These are phyloP conservation scores for Suillus hirtellus DNA, from an alignment of 768 basidiomycete genomes.

Conservation along the genomic window DNA sequence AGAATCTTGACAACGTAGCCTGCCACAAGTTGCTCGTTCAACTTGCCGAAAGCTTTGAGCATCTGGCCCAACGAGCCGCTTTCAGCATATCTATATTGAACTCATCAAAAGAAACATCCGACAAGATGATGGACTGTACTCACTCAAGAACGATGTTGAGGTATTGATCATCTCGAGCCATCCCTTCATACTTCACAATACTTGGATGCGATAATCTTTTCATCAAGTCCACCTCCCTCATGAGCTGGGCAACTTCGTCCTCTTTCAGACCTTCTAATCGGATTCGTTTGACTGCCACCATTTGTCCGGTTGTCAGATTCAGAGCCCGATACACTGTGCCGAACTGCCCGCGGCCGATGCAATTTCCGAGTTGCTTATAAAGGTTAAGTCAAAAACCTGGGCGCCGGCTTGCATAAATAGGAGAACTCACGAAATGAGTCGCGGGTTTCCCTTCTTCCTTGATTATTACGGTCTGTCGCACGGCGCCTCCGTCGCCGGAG, in stretches of 20 bases:
- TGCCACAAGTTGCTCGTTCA: constrained; percentile 90
- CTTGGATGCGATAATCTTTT: constrained; percentile 91
- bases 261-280: constrained; percentile 87
- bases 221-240: constrained; percentile 92
- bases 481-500: constrained; percentile 62
- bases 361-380: constrained; percentile 91
- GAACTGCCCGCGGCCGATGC: constrained; percentile 96
- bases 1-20: constrained; percentile 95
- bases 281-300: constrained; percentile 99
- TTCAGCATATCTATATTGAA: constrained; percentile 77
- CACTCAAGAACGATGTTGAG: constrained; percentile 94
- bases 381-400: neutral
- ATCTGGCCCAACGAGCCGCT: constrained; percentile 95
- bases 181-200: constrained; percentile 97
- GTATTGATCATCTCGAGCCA: constrained; percentile 85
- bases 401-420: constrained; percentile 15
- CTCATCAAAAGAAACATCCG: constrained; percentile 16
- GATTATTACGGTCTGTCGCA: constrained; percentile 71
- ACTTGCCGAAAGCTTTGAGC: constrained; percentile 88
- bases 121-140: constrained; percentile 34
- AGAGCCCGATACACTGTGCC: constrained; percentile 94
- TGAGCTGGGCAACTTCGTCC: constrained; percentile 85
- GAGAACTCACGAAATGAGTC: constrained; percentile 73
- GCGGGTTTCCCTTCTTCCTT: constrained; percentile 80
- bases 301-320: constrained; percentile 91